Evolutionary conservation across 768 basidiomycete genomes (phyloP).

Genomic region (Suillus lakei): DNA sequence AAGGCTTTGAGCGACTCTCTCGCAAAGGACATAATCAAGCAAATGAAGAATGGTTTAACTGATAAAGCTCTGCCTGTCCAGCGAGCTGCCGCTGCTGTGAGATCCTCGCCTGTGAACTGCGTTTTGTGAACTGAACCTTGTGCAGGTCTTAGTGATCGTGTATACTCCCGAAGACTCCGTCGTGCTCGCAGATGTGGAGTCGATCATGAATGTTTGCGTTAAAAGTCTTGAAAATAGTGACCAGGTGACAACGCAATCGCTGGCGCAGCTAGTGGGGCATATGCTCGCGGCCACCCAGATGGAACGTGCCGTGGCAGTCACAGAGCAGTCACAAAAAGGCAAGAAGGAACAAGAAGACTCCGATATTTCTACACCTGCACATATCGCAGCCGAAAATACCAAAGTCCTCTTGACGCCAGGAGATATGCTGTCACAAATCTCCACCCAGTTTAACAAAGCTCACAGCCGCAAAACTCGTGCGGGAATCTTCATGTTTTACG

Average conservation of each 20-base stretch:
- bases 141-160: constrained; percentile 59
- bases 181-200: constrained; percentile 75
- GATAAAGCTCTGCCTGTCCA: constrained; percentile 90
- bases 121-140: constrained; percentile 20
- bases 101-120: constrained; percentile 16
- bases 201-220: constrained; percentile 65
- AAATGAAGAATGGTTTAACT: constrained; percentile 70
- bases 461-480: constrained; percentile 75
- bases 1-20: constrained; percentile 82
- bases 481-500: constrained; percentile 90
- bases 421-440: constrained; percentile 87
- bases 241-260: constrained; percentile 78
- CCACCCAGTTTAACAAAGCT: constrained; percentile 79
- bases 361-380: constrained; percentile 53
- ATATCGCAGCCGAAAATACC: constrained; percentile 53
- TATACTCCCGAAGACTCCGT: constrained; percentile 61
- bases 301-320: constrained; percentile 51
- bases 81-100: constrained; percentile 79
- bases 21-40: constrained; percentile 83
- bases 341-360: constrained; percentile 69
- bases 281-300: constrained; percentile 85
- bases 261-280: constrained; percentile 82
- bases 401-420: constrained; percentile 72
- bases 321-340: constrained; percentile 57
- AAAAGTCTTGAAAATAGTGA: constrained; percentile 84